These are phyloP conservation scores for Fusarium sp. DNA, from an alignment of 2,329 filamentous ascomycete species.

Conservation along the genomic window DNA sequence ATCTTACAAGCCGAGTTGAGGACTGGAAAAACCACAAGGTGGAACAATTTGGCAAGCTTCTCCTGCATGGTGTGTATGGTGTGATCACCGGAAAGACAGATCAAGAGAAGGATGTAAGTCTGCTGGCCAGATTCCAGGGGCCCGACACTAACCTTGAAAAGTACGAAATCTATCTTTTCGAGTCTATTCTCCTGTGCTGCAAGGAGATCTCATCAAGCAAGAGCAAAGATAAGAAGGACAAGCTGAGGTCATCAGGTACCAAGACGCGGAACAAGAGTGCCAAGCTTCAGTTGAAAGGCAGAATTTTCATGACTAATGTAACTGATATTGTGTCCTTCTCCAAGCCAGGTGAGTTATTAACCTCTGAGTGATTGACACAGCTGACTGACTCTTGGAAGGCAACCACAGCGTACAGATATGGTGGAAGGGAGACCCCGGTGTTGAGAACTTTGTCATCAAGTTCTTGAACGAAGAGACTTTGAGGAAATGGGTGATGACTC, in stretches of 20 bases:
- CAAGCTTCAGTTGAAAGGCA: slow-evolving; percentile 92
- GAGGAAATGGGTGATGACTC: slow-evolving; percentile 87
- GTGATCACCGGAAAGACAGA: slow-evolving; percentile 92
- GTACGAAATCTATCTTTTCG: slow-evolving; percentile 98
- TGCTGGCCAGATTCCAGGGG: slow-evolving; percentile 41
- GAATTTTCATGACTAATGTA: slow-evolving; percentile 99
- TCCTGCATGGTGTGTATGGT: slow-evolving; percentile 89
- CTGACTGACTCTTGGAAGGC: slow-evolving; percentile 63
- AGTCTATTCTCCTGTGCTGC: slow-evolving; percentile 94
- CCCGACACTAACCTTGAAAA: slow-evolving; percentile 50
- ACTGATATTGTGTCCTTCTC: slow-evolving; percentile 90
- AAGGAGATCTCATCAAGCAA: slow-evolving; percentile 93
- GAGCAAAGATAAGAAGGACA: slow-evolving; percentile 79
- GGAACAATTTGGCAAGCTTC: slow-evolving; percentile 88
- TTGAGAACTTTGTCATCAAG: slow-evolving; percentile 95
- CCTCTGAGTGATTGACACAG: neutral
- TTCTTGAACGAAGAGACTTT: slow-evolving; percentile 92
- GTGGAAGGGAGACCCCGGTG: slow-evolving; percentile 96
- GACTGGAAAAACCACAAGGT: slow-evolving; percentile 97
- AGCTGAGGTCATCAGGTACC: slow-evolving; percentile 63
- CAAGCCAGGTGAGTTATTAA: slow-evolving; percentile 76
- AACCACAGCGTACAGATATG: slow-evolving; percentile 97
- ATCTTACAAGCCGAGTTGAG: slow-evolving; percentile 84
- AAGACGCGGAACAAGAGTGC: slow-evolving; percentile 73
- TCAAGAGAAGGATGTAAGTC: slow-evolving; percentile 85